These are phyloP conservation scores for Chaetomium strumarium DNA, from an alignment of 2,329 filamentous ascomycete species.

Conservation along the genomic window DNA sequence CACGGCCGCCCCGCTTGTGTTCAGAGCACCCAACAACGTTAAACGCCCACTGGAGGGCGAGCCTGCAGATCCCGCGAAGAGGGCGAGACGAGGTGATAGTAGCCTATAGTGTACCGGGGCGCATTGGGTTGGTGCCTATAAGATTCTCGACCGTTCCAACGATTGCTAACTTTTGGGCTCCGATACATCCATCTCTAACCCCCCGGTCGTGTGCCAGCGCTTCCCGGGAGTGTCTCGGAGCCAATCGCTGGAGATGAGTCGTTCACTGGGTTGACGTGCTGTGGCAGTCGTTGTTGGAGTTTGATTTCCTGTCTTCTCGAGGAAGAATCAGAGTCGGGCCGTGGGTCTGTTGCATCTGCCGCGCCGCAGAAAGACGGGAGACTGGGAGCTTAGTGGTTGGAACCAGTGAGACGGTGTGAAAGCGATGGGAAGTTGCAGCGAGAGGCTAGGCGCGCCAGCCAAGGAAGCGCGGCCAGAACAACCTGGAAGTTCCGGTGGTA, in stretches of 20 bases:
- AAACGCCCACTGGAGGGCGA: too few species aligned
- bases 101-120: too few species aligned
- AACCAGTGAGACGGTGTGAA: not conserved
- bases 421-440: not conserved
- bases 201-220: slow-evolving; percentile 9
- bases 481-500: not conserved
- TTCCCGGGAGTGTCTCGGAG: slow-evolving; percentile 3
- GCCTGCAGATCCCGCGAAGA: too few species aligned
- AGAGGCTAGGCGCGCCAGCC: not conserved
- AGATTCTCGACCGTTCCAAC: too few species aligned
- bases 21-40: too few species aligned
- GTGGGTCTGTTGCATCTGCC: not conserved
- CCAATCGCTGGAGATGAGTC: slow-evolving; percentile 9
- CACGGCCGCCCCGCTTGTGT: too few species aligned
- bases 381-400: not conserved
- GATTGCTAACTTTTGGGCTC: not conserved
- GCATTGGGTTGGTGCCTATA: too few species aligned
- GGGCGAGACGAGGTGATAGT: too few species aligned
- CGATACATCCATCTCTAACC: slow-evolving; percentile 3
- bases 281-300: not conserved
- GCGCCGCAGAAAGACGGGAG: not conserved
- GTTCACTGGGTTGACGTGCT: not conserved
- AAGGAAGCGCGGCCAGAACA: not conserved
- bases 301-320: too few species aligned
- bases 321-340: too few species aligned